phyloP scores from a whole-genome alignment of 805 yeast species.

The Yarrowia sp. region DNA sequence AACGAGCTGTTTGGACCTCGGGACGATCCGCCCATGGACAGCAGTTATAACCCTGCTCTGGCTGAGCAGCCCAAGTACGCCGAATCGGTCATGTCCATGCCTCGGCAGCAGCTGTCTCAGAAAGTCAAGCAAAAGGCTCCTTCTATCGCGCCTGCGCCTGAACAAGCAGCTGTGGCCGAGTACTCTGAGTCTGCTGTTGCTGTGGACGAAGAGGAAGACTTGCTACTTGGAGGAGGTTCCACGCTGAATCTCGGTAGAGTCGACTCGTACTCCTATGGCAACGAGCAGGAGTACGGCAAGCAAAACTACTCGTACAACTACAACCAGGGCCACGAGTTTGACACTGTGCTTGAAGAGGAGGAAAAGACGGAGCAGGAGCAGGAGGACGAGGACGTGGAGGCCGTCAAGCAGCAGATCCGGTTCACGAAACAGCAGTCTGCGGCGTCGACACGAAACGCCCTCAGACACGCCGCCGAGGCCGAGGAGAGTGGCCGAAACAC shows the following conservation, averaged over 20 bases:
- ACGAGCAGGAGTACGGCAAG: constrained; percentile 34
- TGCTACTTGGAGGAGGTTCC: constrained; percentile 19
- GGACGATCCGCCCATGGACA: neutral
- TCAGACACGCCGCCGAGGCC: constrained; percentile 73
- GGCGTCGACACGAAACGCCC: constrained; percentile 82
- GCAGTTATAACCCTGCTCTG: constrained; percentile 16
- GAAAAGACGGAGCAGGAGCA: constrained; percentile 40
- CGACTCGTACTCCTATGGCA: constrained; percentile 30
- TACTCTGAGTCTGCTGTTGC: constrained; percentile 18
- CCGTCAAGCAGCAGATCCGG: constrained; percentile 40
- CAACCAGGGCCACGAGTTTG: constrained; percentile 36
- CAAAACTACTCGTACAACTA: constrained; percentile 30
- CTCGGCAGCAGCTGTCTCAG: constrained; percentile 27
- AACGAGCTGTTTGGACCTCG: constrained; percentile 31
- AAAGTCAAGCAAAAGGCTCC: constrained; percentile 6
- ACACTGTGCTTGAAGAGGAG: constrained; percentile 39
- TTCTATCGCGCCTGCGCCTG: neutral
- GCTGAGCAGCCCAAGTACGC: constrained; percentile 29
- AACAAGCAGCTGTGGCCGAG: neutral
- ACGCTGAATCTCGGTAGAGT: constrained; percentile 12
- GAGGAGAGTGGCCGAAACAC: constrained; percentile 80
- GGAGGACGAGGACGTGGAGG: constrained; percentile 38
- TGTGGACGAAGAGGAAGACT: constrained; percentile 31
- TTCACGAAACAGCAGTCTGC: constrained; percentile 56
- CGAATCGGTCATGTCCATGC: constrained; percentile 29